Base-by-base conservation (phyloP, 1,284 basidiomycete species). In the Earliella scabrosa region DNA sequence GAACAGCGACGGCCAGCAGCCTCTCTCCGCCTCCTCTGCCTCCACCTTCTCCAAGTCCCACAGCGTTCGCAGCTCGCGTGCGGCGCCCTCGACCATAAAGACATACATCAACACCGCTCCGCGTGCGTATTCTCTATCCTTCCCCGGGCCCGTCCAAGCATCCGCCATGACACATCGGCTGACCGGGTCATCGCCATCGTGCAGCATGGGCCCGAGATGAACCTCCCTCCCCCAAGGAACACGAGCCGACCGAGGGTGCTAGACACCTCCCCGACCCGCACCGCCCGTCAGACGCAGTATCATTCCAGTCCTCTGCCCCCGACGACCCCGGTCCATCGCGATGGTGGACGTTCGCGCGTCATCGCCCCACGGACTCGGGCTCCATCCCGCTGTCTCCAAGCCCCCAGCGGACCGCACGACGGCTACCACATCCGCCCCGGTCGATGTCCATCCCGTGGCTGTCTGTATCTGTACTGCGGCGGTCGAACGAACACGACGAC, bases 201-300 rank as follows among this genome's bases (percentile, higher is more conserved):
- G 8, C 60, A 92, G 90, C 90, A 53, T 92, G 90, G 90, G 90
- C 90, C 9, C 80, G 82, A 63, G 87, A 92, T 68, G 90, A 92
- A 65, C 89, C 90, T 2, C 87, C 88, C 8, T 90, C 89, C 0
- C 88, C 89, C 5, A 80, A 75, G 21, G 83, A 85, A 50, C 73
- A 75, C 31, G 67, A 72, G 67, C 63, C 45, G 68, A 14, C 54
- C 64, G 44, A 63, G 49, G 52, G 58, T 51, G 58, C 54, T 49
- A 59, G 63, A 60, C 71, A 62, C 34, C 63, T 68, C 58, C 58
- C 73, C 54, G 76, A 78, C 29, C 69, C 75, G 39, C 77, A 75
- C 16, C 75, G 60, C 24, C 60, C 76, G 21, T 81, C 80, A 32
- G 82, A 84, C 66, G 74, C 78, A 45, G 73, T 76, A 40, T 86